Conservation (phyloP, 2,329 filamentous ascomycete species). For the Nothophoma quercina region DNA sequence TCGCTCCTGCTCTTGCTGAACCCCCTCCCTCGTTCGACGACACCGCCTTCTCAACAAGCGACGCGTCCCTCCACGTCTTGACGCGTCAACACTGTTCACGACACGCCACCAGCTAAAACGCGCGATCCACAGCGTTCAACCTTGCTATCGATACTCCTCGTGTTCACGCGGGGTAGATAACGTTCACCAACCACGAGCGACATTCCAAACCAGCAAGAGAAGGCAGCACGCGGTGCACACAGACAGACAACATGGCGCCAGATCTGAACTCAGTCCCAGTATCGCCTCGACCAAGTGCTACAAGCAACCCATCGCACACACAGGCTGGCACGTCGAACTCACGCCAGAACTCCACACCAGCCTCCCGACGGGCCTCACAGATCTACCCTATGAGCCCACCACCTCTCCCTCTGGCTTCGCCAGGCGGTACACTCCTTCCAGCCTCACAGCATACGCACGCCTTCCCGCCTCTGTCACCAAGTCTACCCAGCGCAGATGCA, state of each 20-base stretch:
- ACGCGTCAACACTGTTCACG: conserved; percentile 6
- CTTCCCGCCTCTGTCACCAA: conserved; percentile 49
- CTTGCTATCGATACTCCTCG: conserved; percentile 6
- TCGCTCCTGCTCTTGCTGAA: conserved; percentile 17
- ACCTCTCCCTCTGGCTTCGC: conserved; percentile 51
- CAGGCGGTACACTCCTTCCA: conserved; percentile 40
- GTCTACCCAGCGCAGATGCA: conserved; percentile 37
- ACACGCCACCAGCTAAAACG: conserved; percentile 3
- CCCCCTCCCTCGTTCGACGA: conserved; percentile 15
- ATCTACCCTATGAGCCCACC: conserved; percentile 57
- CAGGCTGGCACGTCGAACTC: conserved; percentile 38
- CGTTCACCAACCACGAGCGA: background rate
- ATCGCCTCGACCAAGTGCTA: conserved; percentile 42
- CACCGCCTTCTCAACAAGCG: conserved; percentile 9
- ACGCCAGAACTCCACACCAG: conserved; percentile 33
- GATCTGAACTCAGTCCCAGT: conserved; percentile 56
- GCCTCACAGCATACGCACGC: conserved; percentile 38
- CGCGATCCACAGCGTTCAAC: background rate
- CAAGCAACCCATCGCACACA: conserved; percentile 26
- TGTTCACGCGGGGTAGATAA: conserved; percentile 20
- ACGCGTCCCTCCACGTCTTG: conserved; percentile 15
- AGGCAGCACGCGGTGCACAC: conserved; percentile 1
- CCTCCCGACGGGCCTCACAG: conserved; percentile 50
- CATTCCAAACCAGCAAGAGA: background rate
- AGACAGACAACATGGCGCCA: conserved; percentile 53